Base-by-base conservation (phyloP, 148 eudicot species). In the Silene latifolia region DNA sequence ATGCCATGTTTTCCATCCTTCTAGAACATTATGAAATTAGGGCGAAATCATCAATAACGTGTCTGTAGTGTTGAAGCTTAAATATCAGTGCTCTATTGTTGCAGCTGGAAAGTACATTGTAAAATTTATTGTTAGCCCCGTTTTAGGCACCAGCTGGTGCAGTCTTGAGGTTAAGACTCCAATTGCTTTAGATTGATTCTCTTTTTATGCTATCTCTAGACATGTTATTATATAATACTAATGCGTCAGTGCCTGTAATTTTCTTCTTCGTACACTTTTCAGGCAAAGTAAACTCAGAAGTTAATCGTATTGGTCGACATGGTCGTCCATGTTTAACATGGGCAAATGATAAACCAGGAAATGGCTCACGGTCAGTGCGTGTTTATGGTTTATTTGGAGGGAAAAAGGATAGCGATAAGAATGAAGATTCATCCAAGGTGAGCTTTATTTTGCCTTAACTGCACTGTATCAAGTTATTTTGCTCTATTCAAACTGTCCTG, bases 331-430 rank as follows among this genome's bases (percentile, higher is more conserved):
- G 82, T 69, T 79, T 84, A 76, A 7, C 74, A 42, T 78, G 82
- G 86, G 54, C 71, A 20, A 76, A 59, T 51, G 72, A 19, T 71
- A 69, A 76, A 73, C 57, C 82, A 63, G 63, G 71, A 35, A 84
- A 60, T 66, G 29, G 60, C 25, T 67, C 66, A 42, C 81, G 84
- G 74, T 81, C 87, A 48, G 60, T 86, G 23, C 81, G 78, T 70
- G 76, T 89, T 21, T 77, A 78, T 77, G 89, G 80, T 80, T 78
- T 91, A 59, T 91, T 91, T 77, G 97, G 97, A 75, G 97, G 97
- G 46, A 88, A 88, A 76, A 92, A 92, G 79, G 87, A 88, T n/a
- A 80, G 75, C 46, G 90, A 89, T 18, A 87, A 87, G 72, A 56
- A 80, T 24, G 91, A 88, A 17, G 92, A 90, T n/a, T 76, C 86